Base-by-base conservation (phyloP, 805 yeast genomes). In the Yamadazyma olivae region DNA sequence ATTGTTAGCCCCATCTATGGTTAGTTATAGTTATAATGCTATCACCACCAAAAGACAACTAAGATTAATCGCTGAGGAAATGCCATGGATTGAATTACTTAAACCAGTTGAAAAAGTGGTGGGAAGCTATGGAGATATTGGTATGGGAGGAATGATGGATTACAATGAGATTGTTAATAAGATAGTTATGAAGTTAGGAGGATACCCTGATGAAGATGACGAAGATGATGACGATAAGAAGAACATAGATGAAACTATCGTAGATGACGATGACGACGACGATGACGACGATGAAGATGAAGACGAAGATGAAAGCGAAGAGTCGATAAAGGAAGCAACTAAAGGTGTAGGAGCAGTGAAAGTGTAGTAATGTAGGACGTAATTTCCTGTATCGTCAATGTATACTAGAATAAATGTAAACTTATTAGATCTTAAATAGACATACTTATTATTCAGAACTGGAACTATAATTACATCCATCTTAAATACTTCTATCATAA, bases 91-190 rank as follows among this genome's bases (percentile, higher is more conserved):
- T 44, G 95, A 88, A 46, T 79, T 91, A n/a, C 71, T 93, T 54
- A 83, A 82, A 56, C 99, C 99, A 0, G 88, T 89, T 17, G 99
- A 91, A 59, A 91, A 91, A 59, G 95, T 91, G 5, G 79, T 84
- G 53, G 88, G 95, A 38, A 76, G 87, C 27, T 88, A 90, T 64
- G 98, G 99, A 43, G 98, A 91, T 50, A 89, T 93, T 38, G 98
- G 98, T n/a, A 84, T 93, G 88, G 98, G 99, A 32, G 98, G 99
- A 36, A 93, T 93, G 98, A 83, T 90, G 82, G 98, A 93, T 50
- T 88, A 95, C 79, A 84, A 87, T 56, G 97, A 90, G 57, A 83
- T 93, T 49, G 96, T 89, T 14, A 95, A 89, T 54, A 79, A 80
- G 49, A 72, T 87, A 32, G 95, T 85, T 15, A 70, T 80, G 60